These are phyloP conservation scores for Aspergillus kassunensis DNA, from an alignment of 495 filamentous ascomycete genomes.

Conservation along the genomic window DNA sequence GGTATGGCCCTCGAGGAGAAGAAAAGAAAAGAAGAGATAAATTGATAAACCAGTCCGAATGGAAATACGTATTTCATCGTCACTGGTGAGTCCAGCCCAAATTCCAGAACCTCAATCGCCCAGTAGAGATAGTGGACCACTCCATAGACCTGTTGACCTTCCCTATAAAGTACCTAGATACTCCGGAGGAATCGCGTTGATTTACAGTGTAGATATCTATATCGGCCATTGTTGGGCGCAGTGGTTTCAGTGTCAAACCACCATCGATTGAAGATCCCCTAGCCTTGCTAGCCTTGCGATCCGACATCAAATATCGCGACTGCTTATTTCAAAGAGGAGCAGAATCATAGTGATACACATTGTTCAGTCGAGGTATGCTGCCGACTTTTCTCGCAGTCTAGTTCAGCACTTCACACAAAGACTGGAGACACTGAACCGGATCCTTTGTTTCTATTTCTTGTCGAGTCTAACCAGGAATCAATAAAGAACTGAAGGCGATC, in stretches of 20 bases:
- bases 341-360: too few relatives aligned
- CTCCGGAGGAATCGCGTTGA: too few relatives aligned
- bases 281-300: neutral
- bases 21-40: slow-evolving; percentile 7
- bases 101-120: slow-evolving; percentile 16
- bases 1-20: neutral
- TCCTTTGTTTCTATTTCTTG: neutral
- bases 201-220: too few relatives aligned
- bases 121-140: slow-evolving; percentile 5
- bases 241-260: slow-evolving; percentile 6
- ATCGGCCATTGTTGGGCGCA: slow-evolving; percentile 1
- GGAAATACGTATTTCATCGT: slow-evolving; percentile 4
- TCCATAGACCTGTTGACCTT: neutral
- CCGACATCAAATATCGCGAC: too few relatives aligned
- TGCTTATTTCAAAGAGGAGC: too few relatives aligned
- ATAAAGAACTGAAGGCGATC: neutral
- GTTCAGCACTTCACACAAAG: neutral
- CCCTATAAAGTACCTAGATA: neutral
- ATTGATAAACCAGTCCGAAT: neutral
- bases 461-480: neutral
- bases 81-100: neutral
- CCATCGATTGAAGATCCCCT: neutral
- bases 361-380: too few relatives aligned
- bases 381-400: too few relatives aligned
- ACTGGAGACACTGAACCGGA: neutral